phyloP scores from a whole-genome alignment of 1,284 basidiomycete genomes.

The Coniophora puteana region DNA sequence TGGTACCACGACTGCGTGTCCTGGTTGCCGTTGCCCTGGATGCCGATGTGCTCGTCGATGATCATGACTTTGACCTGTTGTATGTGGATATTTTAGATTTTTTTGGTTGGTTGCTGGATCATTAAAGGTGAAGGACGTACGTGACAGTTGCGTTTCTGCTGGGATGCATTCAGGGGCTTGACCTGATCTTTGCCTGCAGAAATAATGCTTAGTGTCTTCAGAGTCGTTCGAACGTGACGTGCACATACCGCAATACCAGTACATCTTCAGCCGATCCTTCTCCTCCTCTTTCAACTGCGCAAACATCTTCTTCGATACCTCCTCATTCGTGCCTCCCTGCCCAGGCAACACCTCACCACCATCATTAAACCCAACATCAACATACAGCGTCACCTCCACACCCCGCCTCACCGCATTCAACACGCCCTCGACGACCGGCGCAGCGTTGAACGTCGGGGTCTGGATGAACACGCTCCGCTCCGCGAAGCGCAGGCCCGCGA shows the following conservation, averaged over 20 bases:
- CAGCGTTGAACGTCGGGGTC: slow-evolving; percentile 75
- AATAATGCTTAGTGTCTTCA: slow-evolving; percentile 22
- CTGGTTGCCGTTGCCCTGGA: slow-evolving; percentile 69
- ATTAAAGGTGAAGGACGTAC: slow-evolving; percentile 20
- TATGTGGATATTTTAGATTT: slow-evolving; percentile 2
- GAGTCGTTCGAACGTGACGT: slow-evolving; percentile 1
- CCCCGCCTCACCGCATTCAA: slow-evolving; percentile 65
- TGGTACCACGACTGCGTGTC: slow-evolving; percentile 81
- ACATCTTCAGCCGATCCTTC: slow-evolving; percentile 57
- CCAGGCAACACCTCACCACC: slow-evolving; percentile 70
- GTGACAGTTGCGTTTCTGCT: slow-evolving; percentile 77
- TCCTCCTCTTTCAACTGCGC: slow-evolving; percentile 47
- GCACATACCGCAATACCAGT: slow-evolving; percentile 52
- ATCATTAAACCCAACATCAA: slow-evolving; percentile 71
- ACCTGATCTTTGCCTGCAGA: slow-evolving; percentile 63
- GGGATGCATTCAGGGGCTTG: slow-evolving; percentile 67
- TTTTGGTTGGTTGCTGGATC: no score
- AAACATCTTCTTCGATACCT: slow-evolving; percentile 68
- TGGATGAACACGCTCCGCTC: slow-evolving; percentile 73
- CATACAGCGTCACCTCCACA: slow-evolving; percentile 61
- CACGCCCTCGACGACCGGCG: slow-evolving; percentile 62
- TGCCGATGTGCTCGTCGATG: slow-evolving; percentile 68
- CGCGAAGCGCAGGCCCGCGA: slow-evolving; percentile 69
- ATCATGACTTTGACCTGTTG: slow-evolving; percentile 66
- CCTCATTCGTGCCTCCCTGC: slow-evolving; percentile 80